These are phyloP conservation scores for Aureobasidium lini DNA, from an alignment of 2,329 filamentous ascomycete genomes.

Conservation along the genomic window DNA sequence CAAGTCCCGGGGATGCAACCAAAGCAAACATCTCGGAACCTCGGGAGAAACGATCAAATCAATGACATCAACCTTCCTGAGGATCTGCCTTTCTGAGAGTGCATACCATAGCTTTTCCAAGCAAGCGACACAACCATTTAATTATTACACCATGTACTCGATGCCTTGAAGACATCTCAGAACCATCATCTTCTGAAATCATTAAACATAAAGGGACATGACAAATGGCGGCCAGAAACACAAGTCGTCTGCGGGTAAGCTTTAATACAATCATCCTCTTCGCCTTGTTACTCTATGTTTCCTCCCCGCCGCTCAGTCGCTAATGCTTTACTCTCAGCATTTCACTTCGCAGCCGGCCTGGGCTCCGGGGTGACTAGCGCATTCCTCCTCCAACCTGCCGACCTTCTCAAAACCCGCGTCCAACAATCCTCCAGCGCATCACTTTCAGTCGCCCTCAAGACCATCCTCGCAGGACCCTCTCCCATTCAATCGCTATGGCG, in stretches of 20 bases:
- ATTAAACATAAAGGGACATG: slow-evolving; percentile 13
- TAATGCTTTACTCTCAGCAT: slow-evolving; percentile 42
- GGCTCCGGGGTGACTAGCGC: slow-evolving; percentile 82
- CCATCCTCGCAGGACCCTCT: slow-evolving; percentile 58
- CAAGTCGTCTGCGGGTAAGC: slow-evolving; percentile 17
- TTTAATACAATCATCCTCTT: too few species aligned
- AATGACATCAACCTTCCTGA: slow-evolving; percentile 1
- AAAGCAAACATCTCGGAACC: neutral
- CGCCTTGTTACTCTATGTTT: neutral
- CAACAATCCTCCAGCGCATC: slow-evolving; percentile 71
- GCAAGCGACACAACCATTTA: neutral
- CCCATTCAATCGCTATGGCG: slow-evolving; percentile 78
- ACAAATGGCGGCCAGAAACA: slow-evolving; percentile 18
- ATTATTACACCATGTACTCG: neutral
- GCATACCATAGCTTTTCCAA: neutral
- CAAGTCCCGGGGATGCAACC: neutral
- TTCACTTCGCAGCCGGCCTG: slow-evolving; percentile 84
- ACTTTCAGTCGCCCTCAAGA: slow-evolving; percentile 59
- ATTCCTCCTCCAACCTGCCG: slow-evolving; percentile 85
- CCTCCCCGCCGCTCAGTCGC: neutral
- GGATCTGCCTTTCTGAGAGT: slow-evolving; percentile 4
- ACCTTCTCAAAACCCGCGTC: slow-evolving; percentile 91
- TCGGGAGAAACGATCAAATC: neutral
- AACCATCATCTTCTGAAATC: neutral
- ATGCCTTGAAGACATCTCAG: slow-evolving; percentile 1